Evolutionary conservation across 257 asterid genomes (phyloP).

Genomic region (Fraxinus pennsylvanica): DNA sequence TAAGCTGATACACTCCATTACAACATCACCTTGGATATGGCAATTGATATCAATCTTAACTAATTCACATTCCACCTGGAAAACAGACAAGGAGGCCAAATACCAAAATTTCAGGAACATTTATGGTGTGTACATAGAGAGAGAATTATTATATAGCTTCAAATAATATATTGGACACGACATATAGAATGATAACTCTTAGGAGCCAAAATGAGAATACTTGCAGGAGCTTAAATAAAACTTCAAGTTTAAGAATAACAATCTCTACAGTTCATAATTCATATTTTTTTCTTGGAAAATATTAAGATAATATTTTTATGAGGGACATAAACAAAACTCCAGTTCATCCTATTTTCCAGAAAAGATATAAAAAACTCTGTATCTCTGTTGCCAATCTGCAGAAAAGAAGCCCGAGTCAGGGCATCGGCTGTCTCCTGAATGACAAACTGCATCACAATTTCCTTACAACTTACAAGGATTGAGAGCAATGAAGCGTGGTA

Average conservation of each 20-base stretch:
- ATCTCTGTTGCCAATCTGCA: not conserved
- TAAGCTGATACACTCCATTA: slow-evolving; percentile 83
- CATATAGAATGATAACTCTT: not conserved
- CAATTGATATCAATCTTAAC: slow-evolving; percentile 85
- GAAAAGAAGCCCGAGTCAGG: not conserved
- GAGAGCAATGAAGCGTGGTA: not conserved
- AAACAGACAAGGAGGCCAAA: slow-evolving; percentile 27
- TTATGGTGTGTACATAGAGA: not conserved
- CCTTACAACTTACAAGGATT: not conserved
- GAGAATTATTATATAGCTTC: slow-evolving; percentile 1
- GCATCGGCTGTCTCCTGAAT: not conserved
- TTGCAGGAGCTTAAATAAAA: not conserved
- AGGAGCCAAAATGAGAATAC: not conserved
- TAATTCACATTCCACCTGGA: slow-evolving; percentile 82
- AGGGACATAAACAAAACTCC: not conserved
- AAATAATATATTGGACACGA: not conserved
- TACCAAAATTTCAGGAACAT: slow-evolving; percentile 8
- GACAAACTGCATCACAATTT: not conserved
- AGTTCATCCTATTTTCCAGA: not conserved
- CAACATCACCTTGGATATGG: slow-evolving; percentile 93
- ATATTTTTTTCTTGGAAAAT: not conserved
- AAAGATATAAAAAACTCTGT: not conserved
- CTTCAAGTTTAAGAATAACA: not conserved
- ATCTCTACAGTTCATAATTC: not conserved
- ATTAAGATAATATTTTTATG: not conserved